These are phyloP conservation scores for Crucibulum laeve DNA, from an alignment of 768 basidiomycete species.

Conservation along the genomic window DNA sequence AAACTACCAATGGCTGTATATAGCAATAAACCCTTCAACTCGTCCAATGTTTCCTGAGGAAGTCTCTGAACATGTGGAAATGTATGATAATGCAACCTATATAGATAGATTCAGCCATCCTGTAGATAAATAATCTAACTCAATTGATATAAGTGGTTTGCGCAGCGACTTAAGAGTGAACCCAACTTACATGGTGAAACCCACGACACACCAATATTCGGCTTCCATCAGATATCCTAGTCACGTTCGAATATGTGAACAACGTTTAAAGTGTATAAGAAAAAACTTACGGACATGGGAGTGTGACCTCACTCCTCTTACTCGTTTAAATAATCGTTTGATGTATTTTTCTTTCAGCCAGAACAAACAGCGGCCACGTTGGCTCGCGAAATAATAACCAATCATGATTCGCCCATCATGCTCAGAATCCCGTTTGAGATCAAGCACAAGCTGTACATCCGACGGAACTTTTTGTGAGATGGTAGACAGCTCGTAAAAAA, in stretches of 20 bases:
- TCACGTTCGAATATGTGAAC: background rate
- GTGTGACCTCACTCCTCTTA: slow-evolving; percentile 5
- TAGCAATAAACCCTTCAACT: slow-evolving; percentile 8
- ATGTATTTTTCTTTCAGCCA: slow-evolving; percentile 8
- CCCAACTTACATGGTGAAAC: background rate
- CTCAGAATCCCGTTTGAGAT: slow-evolving; percentile 7
- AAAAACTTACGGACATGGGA: slow-evolving; percentile 7
- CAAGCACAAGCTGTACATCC: slow-evolving; percentile 9
- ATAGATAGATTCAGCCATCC: background rate
- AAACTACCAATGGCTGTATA: slow-evolving; percentile 5
- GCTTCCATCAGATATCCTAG: slow-evolving; percentile 9
- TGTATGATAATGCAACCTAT: slow-evolving; percentile 8
- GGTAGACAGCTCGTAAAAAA: slow-evolving; percentile 1
- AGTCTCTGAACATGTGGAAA: slow-evolving; percentile 10
- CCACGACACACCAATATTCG: slow-evolving; percentile 5
- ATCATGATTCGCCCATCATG: background rate
- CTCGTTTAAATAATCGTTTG: slow-evolving; percentile 4
- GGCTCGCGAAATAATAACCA: slow-evolving; percentile 9
- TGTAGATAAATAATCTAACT: background rate
- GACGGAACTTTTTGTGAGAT: background rate
- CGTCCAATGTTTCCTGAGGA: slow-evolving; percentile 1
- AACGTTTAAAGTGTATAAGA: too few relatives aligned
- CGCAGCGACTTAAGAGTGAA: too few relatives aligned
- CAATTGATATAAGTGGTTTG: background rate
- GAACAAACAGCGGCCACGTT: slow-evolving; percentile 6